Evolutionary conservation across 805 yeast genomes (phyloP), one percentile per base, ranked within the genome.

Genomic region (Maudiozyma bulderi): DNA sequence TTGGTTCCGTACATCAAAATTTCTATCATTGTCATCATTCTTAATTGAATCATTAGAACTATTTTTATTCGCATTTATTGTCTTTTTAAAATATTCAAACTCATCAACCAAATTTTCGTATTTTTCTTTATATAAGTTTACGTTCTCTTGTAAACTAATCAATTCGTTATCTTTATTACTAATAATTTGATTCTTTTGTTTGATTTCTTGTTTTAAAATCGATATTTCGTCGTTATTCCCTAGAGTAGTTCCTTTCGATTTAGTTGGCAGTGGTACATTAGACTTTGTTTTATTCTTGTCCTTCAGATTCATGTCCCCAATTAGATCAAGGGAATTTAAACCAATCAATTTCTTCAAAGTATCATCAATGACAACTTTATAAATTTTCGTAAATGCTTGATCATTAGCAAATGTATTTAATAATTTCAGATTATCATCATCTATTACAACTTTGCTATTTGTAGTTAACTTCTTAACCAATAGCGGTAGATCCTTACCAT

Each of bases 311-410:
- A 20, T 20, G 26, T 20, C 26, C 26, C 26, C 26, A 20, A 20
- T 20, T 20, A 48, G 13, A 11, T 56, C 58, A n/a, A 50, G 54
- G 47, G 66, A 66, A 1, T 63, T 55, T n/a, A 57, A 52, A 3
- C 72, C 72, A 7, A 65, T 50, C 26, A 70, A 50, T 6, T 65
- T 60, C 14, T 58, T 53, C 32, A 56, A 51, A 55, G 67, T 65
- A 15, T 67, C 70, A 8, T 61, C 55, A 28, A 52, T 20, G 14
- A 43, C 37, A n/a, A 52, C 41, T 49, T 62, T 69, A 46, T 61
- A 57, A 0, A 70, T 56, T 44, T 65, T 64, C 40, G 56, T 55
- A 42, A 57, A 55, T n/a, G 59, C 57, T 30, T 67, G 60, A 6
- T 60, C 63, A 15, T 53, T 58, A 10, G 64, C 55, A 50, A 62